Evolutionary conservation across 129 eudicot species (phyloP).

Genomic region (Calendula officinalis): DNA sequence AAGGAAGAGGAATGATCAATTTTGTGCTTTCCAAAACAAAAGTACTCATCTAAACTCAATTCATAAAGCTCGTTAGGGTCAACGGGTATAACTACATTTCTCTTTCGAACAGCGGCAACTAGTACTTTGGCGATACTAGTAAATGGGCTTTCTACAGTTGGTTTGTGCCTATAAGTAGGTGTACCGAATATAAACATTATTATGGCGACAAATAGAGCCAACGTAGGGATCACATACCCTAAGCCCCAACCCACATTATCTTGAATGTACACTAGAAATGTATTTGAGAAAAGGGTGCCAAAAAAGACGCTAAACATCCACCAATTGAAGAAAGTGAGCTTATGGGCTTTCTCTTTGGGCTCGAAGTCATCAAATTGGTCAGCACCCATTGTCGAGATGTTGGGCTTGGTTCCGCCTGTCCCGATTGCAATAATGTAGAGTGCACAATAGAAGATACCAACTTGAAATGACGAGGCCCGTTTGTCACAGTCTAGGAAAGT

Average conservation of each 20-base stretch:
- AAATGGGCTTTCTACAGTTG: constrained; percentile 38
- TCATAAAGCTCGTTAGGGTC: constrained; percentile 45
- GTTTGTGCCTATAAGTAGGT: constrained; percentile 46
- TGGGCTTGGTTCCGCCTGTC: constrained; percentile 71
- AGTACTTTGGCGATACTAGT: constrained; percentile 44
- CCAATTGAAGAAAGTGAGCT: constrained; percentile 61
- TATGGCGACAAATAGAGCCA: constrained; percentile 37
- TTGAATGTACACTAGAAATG: constrained; percentile 55
- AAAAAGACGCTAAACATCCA: constrained; percentile 65
- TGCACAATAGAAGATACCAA: constrained; percentile 46
- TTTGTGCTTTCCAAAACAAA: constrained; percentile 22
- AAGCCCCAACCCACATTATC: constrained; percentile 54
- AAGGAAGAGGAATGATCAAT: constrained; percentile 39
- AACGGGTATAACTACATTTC: constrained; percentile 28
- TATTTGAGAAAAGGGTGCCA: constrained; percentile 50
- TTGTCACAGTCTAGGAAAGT: constrained; percentile 34
- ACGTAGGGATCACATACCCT: constrained; percentile 51
- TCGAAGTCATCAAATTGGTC: constrained; percentile 51
- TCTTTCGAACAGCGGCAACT: constrained; percentile 44
- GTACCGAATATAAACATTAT: constrained; percentile 40
- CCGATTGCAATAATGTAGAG: constrained; percentile 52
- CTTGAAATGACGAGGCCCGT: constrained; percentile 37
- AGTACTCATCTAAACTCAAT: constrained; percentile 38
- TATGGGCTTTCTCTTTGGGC: constrained; percentile 48
- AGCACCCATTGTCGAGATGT: constrained; percentile 66